phyloP scores from a whole-genome alignment of 129 eudicot genomes.

The Tanacetum coccineum region DNA sequence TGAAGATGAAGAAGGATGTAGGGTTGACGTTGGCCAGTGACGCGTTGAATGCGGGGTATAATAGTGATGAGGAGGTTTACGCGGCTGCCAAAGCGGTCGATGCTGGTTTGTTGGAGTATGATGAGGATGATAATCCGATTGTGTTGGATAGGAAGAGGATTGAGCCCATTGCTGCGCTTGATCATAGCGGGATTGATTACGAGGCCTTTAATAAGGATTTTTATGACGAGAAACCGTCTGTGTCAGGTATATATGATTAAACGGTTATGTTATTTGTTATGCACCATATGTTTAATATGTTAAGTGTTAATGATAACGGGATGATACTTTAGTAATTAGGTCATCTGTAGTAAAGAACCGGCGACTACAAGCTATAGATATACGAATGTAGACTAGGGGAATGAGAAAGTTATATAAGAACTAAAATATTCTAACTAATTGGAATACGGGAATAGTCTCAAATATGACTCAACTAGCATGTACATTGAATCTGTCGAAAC shows the following conservation, averaged over 20 bases:
- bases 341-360: background rate
- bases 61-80: constrained; percentile 97
- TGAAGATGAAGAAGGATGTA: constrained; percentile 83
- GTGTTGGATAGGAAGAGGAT: constrained; percentile 80
- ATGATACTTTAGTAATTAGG: constrained; percentile 1
- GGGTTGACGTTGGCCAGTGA: constrained; percentile 84
- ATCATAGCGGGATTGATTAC: constrained; percentile 72
- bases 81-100: constrained; percentile 97
- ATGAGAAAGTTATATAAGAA: background rate
- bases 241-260: constrained; percentile 53
- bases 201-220: constrained; percentile 84
- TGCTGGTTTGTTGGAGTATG: constrained; percentile 91
- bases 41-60: constrained; percentile 79
- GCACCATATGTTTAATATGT: too few species aligned
- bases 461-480: background rate
- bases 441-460: background rate
- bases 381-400: background rate
- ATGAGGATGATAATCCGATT: constrained; percentile 85
- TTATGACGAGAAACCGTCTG: constrained; percentile 84
- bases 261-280: too few species aligned
- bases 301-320: background rate
- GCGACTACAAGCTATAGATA: background rate
- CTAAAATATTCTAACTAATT: background rate
- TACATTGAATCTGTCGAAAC: background rate
- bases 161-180: constrained; percentile 85